Evolutionary conservation across 2,329 filamentous ascomycete genomes (phyloP).

Genomic region (Mycogone perniciosa): DNA sequence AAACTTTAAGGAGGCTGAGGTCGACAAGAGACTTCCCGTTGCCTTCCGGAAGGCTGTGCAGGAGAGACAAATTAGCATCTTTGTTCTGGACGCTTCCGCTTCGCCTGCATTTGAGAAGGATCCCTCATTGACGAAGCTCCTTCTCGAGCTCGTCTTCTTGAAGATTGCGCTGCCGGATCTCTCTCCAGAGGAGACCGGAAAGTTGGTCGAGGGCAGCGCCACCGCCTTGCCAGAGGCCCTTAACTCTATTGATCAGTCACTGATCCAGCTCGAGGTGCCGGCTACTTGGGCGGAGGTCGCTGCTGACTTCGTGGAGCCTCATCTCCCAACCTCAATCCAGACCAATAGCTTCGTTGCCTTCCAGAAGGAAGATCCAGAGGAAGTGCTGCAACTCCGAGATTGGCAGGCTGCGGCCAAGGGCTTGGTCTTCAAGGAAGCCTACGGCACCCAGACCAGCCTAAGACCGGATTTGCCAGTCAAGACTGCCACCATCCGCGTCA

Average conservation of each 20-base stretch:
- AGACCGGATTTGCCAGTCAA: constrained; percentile 82
- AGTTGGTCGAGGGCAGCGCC: constrained; percentile 48
- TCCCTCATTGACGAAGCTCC: constrained; percentile 55
- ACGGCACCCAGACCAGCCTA: constrained; percentile 63
- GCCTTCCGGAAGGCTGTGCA: constrained; percentile 65
- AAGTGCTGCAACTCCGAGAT: constrained; percentile 57
- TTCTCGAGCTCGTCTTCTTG: constrained; percentile 78
- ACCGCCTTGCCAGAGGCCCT: constrained; percentile 49
- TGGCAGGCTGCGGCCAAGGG: constrained; percentile 85
- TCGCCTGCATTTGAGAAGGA: constrained; percentile 64
- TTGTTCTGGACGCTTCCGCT: constrained; percentile 65
- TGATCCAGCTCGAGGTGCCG: constrained; percentile 70
- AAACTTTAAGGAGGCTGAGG: constrained; percentile 77
- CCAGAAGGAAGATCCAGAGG: constrained; percentile 67
- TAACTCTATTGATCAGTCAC: constrained; percentile 60
- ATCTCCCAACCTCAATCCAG: constrained; percentile 59
- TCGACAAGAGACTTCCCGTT: constrained; percentile 77
- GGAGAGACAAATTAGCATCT: constrained; percentile 64
- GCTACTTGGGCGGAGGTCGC: constrained; percentile 68
- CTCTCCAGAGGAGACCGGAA: constrained; percentile 53
- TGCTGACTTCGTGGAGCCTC: constrained; percentile 45
- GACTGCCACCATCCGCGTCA: constrained; percentile 82
- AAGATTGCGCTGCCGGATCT: constrained; percentile 65
- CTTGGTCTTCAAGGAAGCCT: constrained; percentile 91
- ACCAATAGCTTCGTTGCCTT: constrained; percentile 78